Base-by-base conservation (phyloP, 495 filamentous ascomycete species). In the Penicillium parvum region DNA sequence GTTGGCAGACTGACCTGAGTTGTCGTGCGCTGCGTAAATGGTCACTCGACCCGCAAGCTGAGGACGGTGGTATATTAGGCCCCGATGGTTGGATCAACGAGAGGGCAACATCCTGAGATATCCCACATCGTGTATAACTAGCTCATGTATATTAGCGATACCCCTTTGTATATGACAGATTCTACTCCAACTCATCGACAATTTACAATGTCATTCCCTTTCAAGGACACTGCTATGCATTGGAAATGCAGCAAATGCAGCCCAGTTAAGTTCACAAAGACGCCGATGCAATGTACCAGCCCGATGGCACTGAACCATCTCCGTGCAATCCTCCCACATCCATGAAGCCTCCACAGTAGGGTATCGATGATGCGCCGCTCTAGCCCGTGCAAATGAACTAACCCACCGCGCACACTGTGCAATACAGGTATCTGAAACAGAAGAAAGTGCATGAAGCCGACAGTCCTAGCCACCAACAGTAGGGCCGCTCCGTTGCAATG, bases 11-110 rank as follows among this genome's bases (percentile, higher is more conserved):
- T 12, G 71, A 74, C 15, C 51, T 90, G 19, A 69, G 64, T 16
- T 73, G 80, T 35, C 57, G 73, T 23, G 73, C 85, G 5, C 40
- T 85, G 14, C 72, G 79, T 40, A 87, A 83, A 60, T 98, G 92
- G 92, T 69, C 79, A 6, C 72, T 96, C 38, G 91, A 94, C 58
- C 61, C 75, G 20, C 48, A 49, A 15, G 71, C 66, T 11, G 66
- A 73, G 14, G 81, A 79, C 62, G 75, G 69, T 7, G 72, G 73
- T 12, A 49, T 77, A 30, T 41, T 75, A 29, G 74, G 74, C 12
- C 64, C 60, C 12, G 44, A 25, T 37, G 63, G 68, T 23, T 75
- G 74, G 72, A 58, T 56, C 33, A 49, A 20, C 19, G 20, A 41
- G 12, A 34, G 32, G n/a, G n/a, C n/a, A 53, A 10, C 15, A 9